Evolutionary conservation across 495 filamentous ascomycete genomes (phyloP), one percentile per base, ranked within the genome.

Genomic region (Evansstolkia leycettana): DNA sequence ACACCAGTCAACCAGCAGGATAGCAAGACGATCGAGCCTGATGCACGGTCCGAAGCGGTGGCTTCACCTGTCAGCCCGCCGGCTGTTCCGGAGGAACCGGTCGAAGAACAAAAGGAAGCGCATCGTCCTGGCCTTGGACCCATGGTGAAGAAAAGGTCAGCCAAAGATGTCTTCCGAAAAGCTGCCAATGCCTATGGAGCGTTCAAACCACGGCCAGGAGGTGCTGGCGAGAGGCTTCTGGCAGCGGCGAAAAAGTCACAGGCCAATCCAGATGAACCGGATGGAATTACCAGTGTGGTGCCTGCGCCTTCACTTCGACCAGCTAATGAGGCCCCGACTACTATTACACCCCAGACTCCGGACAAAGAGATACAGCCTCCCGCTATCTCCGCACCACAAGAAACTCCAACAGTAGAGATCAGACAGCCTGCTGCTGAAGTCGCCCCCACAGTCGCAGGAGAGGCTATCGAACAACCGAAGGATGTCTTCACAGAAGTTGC

Each of bases 241-340:
- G 61, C 62, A 31, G 57, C 58, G 7, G 58, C 58, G 12, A 69
- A 72, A 20, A 64, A 73, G 36, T 68, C 64, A 40, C 73, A 82
- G 43, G 60, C 47, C 4, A 51, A 54, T 11, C 54, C 47, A 13
- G 68, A 73, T 15, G 84, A 79, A 19, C 78, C 82, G 5, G 86
- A 94, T 65, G 87, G 87, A 5, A 89, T 94, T 38, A 90, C 79
- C 2, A 73, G 77, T 24, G 86, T 94, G 32, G 76, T 94, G 9
- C 85, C 84, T 4, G 82, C 85, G 1, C 84, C 85, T 3, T 76
- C 56, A 7, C 50, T 69, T 7, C 57, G 64, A 14, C 46, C 55
- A 23, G 39, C 42, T 25, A 61, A 43, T 12, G 60, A 60, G 29
- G 42, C 48, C 20, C 51, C 32, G 19, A 51, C 38, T 27, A 42